Conservation (phyloP, 2,329 filamentous ascomycete species). For the Mariannaea sp. region DNA sequence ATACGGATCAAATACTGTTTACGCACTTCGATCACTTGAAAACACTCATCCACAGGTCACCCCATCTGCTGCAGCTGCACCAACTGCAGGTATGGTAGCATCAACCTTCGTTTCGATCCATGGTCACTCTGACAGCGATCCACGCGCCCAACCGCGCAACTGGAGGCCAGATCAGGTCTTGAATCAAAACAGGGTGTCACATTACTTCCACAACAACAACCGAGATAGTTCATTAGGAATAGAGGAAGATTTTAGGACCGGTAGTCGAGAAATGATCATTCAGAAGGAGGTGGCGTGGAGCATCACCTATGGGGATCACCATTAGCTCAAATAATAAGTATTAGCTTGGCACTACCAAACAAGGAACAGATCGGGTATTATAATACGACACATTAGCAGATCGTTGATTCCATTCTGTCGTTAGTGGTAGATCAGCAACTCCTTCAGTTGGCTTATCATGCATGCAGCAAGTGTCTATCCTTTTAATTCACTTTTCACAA, state of each 20-base stretch:
- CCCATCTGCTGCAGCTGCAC: conserved; percentile 9
- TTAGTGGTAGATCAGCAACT: too few relatives aligned
- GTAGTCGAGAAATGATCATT: conserved; percentile 31
- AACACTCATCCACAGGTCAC: conserved; percentile 14
- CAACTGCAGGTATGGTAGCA: conserved; percentile 1
- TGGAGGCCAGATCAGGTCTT: conserved; percentile 26
- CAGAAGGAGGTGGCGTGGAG: conserved; percentile 28
- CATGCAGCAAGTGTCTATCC: too few relatives aligned
- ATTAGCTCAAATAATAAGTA: background rate
- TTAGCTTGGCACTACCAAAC: background rate
- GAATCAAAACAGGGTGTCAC: background rate
- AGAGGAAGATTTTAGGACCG: conserved; percentile 17
- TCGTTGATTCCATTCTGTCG: too few relatives aligned
- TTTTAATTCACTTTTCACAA: too few relatives aligned
- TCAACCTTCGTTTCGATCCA: conserved; percentile 6
- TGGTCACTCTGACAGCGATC: conserved; percentile 9
- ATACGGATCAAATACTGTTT: conserved; percentile 3
- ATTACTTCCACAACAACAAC: too few relatives aligned
- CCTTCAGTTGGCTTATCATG: too few relatives aligned
- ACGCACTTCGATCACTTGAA: conserved; percentile 26
- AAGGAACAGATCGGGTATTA: too few relatives aligned
- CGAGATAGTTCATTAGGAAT: conserved; percentile 18
- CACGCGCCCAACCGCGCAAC: conserved; percentile 13
- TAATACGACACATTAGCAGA: too few relatives aligned
- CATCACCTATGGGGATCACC: conserved; percentile 21